These are phyloP conservation scores for Trypanosomatidae sp. DNA, from an alignment of 208 protist species.

Conservation along the genomic window DNA sequence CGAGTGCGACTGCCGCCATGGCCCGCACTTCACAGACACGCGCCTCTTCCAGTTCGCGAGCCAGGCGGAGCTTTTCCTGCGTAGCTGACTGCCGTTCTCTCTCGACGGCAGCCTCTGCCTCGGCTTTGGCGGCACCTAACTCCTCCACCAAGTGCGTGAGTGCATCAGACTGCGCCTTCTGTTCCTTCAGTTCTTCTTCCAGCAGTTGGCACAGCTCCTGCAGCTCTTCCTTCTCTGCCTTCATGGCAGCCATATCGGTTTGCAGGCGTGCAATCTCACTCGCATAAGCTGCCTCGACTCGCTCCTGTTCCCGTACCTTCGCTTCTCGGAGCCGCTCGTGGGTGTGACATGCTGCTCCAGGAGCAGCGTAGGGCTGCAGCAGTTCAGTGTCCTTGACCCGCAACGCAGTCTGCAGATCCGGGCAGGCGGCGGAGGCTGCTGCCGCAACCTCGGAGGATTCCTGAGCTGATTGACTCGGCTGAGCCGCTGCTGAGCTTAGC, in stretches of 20 bases:
- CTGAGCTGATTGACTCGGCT: background rate
- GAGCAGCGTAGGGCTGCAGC: background rate
- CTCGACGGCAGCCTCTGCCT: constrained; percentile 18
- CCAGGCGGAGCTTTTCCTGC: constrained; percentile 14
- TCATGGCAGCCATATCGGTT: background rate
- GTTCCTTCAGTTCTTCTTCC: constrained; percentile 39
- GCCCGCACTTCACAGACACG: constrained; percentile 9
- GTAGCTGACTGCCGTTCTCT: constrained; percentile 5
- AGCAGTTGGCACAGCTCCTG: constrained; percentile 40
- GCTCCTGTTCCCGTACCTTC: background rate
- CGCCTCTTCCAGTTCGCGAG: constrained; percentile 16
- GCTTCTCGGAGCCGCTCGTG: background rate
- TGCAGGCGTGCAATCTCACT: background rate
- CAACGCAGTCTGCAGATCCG: background rate
- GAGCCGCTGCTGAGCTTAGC: background rate
- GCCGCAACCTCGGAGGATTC: background rate
- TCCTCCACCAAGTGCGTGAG: constrained; percentile 26
- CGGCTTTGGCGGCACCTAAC: constrained; percentile 20
- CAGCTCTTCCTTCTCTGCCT: constrained; percentile 19
- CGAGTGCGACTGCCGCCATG: background rate
- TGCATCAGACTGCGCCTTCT: constrained; percentile 38
- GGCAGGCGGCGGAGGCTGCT: background rate
- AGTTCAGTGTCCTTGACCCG: background rate
- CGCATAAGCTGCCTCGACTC: background rate
- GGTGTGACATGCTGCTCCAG: background rate